Conservation (phyloP, 164 flowering plant species). For the Dillenia turbinata region DNA sequence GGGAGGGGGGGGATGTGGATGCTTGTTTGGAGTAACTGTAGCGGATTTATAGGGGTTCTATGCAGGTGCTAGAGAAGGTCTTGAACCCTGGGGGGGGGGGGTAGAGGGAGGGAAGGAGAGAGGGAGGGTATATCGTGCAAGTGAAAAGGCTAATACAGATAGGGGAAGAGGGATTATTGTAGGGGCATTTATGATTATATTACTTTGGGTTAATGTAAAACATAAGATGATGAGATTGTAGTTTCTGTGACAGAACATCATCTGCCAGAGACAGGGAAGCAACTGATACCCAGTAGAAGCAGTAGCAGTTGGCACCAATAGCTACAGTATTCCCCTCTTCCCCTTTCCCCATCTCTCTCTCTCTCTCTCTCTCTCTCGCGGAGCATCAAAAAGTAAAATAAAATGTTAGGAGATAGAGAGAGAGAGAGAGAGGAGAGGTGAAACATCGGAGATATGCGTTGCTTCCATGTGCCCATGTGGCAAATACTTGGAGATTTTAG, state of each 20-base stretch:
- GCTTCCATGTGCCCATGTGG: too few species aligned
- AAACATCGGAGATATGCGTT: too few species aligned
- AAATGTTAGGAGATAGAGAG: too few species aligned
- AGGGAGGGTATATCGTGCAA: slow-evolving; percentile 6
- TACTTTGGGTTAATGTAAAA: slow-evolving; percentile 28
- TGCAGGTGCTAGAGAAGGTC: neutral
- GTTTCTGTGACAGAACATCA: slow-evolving; percentile 25
- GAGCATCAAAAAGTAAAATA: too few species aligned
- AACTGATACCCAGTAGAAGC: slow-evolving; percentile 13
- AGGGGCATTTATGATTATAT: slow-evolving; percentile 15
- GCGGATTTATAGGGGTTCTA: neutral
- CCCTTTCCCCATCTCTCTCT: slow-evolving; percentile 13
- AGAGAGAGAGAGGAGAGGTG: too few species aligned
- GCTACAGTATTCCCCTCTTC: neutral
- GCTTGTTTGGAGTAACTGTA: neutral
- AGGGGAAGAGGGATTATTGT: slow-evolving; percentile 13
- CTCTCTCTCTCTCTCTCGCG: neutral
- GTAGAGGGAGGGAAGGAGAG: slow-evolving; percentile 2
- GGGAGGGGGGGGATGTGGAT: neutral
- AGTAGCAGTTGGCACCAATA: slow-evolving; percentile 7
- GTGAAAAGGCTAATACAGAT: slow-evolving; percentile 12
- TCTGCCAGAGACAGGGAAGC: slow-evolving; percentile 25
- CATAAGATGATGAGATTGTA: slow-evolving; percentile 36
- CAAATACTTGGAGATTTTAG: too few species aligned
- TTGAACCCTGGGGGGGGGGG: slow-evolving; percentile 12